A percentile compares a stretch with the other conserved stretches of the same genome.
Conservation (phyloP, 768 basidiomycete genomes). For the Pleurotus platypus region DNA sequence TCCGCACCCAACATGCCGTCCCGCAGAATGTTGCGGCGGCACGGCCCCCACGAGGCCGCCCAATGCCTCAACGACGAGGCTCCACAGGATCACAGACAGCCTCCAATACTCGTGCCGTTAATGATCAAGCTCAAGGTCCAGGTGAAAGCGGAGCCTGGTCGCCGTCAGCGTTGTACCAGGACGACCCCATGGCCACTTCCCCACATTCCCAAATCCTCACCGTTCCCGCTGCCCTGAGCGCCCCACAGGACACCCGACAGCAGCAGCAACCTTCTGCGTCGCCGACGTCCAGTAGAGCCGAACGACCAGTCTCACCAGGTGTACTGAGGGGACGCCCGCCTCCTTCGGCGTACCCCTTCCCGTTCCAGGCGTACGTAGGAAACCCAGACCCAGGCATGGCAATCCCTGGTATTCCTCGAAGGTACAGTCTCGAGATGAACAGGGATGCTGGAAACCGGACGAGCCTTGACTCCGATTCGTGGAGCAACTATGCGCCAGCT, state of each 20-base stretch:
- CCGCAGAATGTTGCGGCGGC: background rate
- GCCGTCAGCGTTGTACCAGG: background rate
- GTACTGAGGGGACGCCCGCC: slow-evolving; percentile 15
- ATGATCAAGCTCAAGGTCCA: too few species aligned
- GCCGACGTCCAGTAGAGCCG: too few species aligned
- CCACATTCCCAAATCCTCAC: background rate
- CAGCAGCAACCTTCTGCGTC: too few species aligned
- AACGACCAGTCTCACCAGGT: too few species aligned
- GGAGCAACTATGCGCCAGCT: background rate
- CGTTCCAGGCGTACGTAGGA: slow-evolving; percentile 62
- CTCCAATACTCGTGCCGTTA: background rate
- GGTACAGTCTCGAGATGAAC: background rate
- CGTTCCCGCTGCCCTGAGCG: background rate
- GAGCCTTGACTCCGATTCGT: slow-evolving; percentile 1
- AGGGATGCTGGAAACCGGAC: background rate
- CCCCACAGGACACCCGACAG: too few species aligned
- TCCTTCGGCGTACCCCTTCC: slow-evolving; percentile 36
- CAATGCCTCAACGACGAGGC: background rate
- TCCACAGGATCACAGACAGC: background rate
- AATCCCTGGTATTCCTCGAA: slow-evolving; percentile 24
- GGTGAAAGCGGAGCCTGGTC: background rate
- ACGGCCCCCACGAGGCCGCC: background rate
- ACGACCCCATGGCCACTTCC: background rate
- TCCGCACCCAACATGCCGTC: background rate
- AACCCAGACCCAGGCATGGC: slow-evolving; percentile 59